Percentiles rank a stretch among this genome's conserved stretches.
Conservation (phyloP, 495 filamentous ascomycete genomes). For the Penicillium fimorum region DNA sequence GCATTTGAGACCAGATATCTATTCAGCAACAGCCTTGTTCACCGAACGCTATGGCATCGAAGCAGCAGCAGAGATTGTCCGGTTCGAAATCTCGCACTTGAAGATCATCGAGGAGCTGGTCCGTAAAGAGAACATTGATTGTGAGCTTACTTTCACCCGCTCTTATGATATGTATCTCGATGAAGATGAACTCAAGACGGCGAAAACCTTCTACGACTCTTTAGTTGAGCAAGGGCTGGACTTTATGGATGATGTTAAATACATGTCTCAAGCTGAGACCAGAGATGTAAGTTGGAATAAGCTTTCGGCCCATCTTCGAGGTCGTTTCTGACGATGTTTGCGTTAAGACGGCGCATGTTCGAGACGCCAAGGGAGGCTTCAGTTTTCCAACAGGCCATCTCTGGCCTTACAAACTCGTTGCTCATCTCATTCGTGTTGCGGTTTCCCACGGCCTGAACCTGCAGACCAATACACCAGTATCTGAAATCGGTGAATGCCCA, state of each 20-base stretch:
- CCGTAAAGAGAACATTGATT: slow-evolving; percentile 39
- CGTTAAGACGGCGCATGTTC: slow-evolving; percentile 32
- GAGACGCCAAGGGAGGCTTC: slow-evolving; percentile 34
- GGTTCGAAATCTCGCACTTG: slow-evolving; percentile 35
- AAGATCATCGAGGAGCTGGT: slow-evolving; percentile 31
- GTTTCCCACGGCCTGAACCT: slow-evolving; percentile 46
- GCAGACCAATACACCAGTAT: slow-evolving; percentile 59
- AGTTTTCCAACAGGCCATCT: slow-evolving; percentile 57
- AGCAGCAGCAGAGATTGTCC: slow-evolving; percentile 28
- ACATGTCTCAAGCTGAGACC: slow-evolving; percentile 22
- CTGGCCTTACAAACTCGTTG: slow-evolving; percentile 62
- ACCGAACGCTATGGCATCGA: slow-evolving; percentile 31
- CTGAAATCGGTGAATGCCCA: slow-evolving; percentile 25
- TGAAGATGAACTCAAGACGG: slow-evolving; percentile 24
- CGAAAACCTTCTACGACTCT: slow-evolving; percentile 27
- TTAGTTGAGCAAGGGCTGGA: slow-evolving; percentile 21
- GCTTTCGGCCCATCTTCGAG: background rate
- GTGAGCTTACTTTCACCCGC: slow-evolving; percentile 41
- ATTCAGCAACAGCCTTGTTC: slow-evolving; percentile 28
- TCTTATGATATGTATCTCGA: slow-evolving; percentile 36
- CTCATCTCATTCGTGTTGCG: slow-evolving; percentile 53
- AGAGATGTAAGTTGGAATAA: slow-evolving; percentile 23
- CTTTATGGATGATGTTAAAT: slow-evolving; percentile 34
- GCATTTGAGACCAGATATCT: slow-evolving; percentile 39
- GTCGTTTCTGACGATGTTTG: background rate